Percentiles rank a stretch among this genome's conserved stretches.
Evolutionary conservation across 495 filamentous ascomycete genomes (phyloP).

Genomic region (Neurospora pannonica): DNA sequence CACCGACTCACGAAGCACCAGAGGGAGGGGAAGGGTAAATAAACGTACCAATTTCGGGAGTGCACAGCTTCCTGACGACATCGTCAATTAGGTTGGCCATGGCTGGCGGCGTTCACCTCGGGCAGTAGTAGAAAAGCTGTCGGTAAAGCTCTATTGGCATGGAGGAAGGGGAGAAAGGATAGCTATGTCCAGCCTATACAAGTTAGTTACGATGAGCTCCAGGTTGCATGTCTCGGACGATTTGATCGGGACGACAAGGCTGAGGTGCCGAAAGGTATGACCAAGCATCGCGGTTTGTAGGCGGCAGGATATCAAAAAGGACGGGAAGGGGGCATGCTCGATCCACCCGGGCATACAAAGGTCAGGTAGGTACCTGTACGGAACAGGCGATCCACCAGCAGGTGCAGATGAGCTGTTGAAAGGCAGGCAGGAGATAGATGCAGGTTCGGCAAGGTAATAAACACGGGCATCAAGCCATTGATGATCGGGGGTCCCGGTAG

Average conservation of each 20-base stretch:
- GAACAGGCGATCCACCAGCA: background rate
- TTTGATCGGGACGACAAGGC: background rate
- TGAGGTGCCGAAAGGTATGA: background rate
- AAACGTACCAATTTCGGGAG: conserved; percentile 39
- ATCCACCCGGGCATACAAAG: background rate
- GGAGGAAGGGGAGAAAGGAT: background rate
- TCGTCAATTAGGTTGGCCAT: conserved; percentile 47
- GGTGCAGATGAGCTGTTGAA: background rate
- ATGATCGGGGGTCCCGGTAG: background rate
- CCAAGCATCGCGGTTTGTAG: background rate
- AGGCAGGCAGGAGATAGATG: background rate
- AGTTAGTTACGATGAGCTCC: background rate
- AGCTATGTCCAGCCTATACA: background rate
- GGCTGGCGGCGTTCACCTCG: conserved; percentile 26
- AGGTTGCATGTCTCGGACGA: background rate
- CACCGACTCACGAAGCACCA: background rate
- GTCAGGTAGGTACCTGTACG: background rate
- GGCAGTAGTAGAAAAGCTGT: conserved; percentile 2
- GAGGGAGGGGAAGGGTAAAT: background rate
- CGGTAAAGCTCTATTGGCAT: background rate
- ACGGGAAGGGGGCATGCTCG: background rate
- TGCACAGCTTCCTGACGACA: conserved; percentile 43
- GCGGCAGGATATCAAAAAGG: background rate
- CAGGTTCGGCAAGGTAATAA: background rate
- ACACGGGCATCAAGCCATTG: background rate